phyloP scores from a whole-genome alignment of 2,329 filamentous ascomycete genomes.

The Paracorniculantispora psalliotae region DNA sequence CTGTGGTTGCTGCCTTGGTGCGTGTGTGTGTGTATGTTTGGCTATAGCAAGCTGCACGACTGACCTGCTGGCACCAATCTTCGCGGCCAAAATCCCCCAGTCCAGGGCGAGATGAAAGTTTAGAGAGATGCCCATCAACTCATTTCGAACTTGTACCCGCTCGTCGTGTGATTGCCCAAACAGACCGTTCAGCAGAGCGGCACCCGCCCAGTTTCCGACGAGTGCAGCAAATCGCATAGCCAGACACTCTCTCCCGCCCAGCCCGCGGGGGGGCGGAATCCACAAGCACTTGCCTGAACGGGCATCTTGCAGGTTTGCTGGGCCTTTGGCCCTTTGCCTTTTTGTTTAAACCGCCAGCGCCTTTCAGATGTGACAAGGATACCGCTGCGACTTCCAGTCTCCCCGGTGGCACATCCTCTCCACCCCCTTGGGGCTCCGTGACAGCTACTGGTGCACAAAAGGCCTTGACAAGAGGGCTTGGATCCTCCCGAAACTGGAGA shows the following conservation, averaged over 20 bases:
- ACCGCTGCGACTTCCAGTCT: conserved; percentile 8
- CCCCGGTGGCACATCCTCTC: conserved; percentile 14
- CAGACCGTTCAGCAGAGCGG: neutral
- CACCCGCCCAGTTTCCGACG: conserved; percentile 1
- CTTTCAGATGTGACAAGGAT: conserved; percentile 13
- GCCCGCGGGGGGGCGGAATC: neutral
- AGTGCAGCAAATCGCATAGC: conserved; percentile 1
- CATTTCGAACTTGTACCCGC: neutral
- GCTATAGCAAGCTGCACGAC: conserved; percentile 10
- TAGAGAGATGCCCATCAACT: neutral
- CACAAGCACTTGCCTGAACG: conserved; percentile 5
- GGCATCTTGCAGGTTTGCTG: conserved; percentile 7
- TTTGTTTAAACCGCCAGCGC: neutral
- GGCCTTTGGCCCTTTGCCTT: neutral
- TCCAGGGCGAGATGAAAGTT: neutral
- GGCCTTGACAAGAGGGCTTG: conserved; percentile 2
- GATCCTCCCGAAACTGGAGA: conserved; percentile 6
- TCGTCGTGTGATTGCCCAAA: neutral
- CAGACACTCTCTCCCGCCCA: neutral
- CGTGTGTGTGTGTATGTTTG: too few relatives aligned
- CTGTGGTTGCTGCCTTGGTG: neutral
- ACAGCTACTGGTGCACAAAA: neutral
- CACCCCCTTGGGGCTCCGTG: neutral
- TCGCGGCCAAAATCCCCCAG: neutral
- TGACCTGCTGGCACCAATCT: neutral